phyloP scores from a whole-genome alignment of 2,329 filamentous ascomycete species.

The Cordyceps farinosa region DNA sequence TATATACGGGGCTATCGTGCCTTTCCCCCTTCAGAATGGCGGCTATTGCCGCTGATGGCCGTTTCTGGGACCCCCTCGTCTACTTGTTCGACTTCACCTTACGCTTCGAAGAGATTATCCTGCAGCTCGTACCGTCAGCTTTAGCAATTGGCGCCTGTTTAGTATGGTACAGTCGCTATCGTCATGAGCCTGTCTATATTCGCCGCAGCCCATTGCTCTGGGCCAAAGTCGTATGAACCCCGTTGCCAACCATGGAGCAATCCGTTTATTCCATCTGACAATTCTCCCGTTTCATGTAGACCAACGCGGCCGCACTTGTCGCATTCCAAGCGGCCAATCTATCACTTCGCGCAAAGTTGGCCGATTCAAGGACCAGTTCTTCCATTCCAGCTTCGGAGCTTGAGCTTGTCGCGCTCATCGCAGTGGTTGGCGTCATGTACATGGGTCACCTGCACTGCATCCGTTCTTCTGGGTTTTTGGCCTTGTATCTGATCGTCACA shows the following conservation, averaged over 20 bases:
- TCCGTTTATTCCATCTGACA: too few relatives aligned
- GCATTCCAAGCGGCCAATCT: neutral
- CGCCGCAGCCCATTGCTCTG: neutral
- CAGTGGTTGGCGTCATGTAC: neutral
- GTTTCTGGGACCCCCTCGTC: too few relatives aligned
- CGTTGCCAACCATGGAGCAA: neutral
- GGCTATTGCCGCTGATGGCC: too few relatives aligned
- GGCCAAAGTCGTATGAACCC: neutral
- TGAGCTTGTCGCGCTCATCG: neutral
- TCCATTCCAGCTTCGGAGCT: neutral
- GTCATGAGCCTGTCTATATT: neutral
- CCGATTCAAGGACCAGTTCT: too few relatives aligned
- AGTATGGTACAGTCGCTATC: neutral
- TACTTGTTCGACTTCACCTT: neutral
- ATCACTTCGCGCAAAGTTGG: too few relatives aligned
- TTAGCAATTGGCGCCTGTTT: neutral
- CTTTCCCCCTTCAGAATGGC: too few relatives aligned
- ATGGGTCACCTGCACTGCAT: slow-evolving; percentile 31
- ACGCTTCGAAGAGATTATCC: neutral
- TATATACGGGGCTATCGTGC: too few relatives aligned
- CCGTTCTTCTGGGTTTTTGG: slow-evolving; percentile 32
- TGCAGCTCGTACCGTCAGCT: neutral
- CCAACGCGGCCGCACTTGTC: neutral
- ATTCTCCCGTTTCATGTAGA: too few relatives aligned
- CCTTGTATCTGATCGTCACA: slow-evolving; percentile 30